Conservation (phyloP, 257 asterid genomes). For the Nicotiana undulata region DNA sequence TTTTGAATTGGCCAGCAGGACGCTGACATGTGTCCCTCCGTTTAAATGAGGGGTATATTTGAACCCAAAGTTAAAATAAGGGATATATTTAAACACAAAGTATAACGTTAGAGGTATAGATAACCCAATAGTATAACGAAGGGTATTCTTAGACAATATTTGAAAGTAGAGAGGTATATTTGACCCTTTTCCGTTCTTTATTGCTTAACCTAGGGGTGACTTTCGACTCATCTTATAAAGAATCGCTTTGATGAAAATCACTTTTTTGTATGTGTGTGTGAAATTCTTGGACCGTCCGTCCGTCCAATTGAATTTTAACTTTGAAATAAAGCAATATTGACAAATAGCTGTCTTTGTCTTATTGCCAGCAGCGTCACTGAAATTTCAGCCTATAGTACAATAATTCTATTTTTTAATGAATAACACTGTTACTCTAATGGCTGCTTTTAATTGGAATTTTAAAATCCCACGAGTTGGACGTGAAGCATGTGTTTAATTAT, state of each 20-base stretch:
- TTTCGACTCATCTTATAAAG: neutral
- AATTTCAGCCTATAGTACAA: neutral
- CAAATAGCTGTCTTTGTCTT: neutral
- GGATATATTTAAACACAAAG: too few species aligned
- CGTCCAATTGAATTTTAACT: neutral
- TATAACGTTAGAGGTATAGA: too few species aligned
- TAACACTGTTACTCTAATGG: neutral
- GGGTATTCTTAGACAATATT: too few species aligned
- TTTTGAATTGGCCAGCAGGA: too few species aligned
- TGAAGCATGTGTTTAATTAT: neutral
- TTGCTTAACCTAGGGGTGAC: neutral
- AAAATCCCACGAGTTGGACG: neutral
- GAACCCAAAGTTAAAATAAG: too few species aligned
- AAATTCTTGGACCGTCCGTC: neutral
- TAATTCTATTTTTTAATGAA: neutral
- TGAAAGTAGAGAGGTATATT: too few species aligned
- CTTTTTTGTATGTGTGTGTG: neutral
- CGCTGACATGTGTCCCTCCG: too few species aligned
- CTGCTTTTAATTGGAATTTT: neutral
- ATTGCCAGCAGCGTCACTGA: neutral
- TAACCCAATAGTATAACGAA: too few species aligned
- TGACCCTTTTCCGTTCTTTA: too few species aligned
- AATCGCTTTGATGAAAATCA: neutral
- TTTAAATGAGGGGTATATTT: too few species aligned
- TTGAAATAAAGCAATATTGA: neutral